Base-by-base conservation (phyloP, 1,139 yeast species). In the Zygosaccharomyces sapae region DNA sequence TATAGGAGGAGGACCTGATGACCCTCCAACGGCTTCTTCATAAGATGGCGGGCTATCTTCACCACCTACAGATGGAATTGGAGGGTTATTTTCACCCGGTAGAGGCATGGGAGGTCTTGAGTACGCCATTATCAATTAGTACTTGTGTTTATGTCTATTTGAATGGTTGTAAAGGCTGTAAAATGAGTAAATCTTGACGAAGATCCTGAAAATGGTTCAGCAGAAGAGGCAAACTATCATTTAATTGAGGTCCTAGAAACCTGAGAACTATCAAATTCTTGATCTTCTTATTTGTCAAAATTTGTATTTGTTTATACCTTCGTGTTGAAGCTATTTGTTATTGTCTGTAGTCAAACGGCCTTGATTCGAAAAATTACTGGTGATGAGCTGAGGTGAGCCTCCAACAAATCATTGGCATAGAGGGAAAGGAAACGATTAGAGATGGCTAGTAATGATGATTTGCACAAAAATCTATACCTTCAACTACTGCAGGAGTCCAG, bases 401-500 rank as follows among this genome's bases (percentile, higher is more conserved):
- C 4, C 16, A 12, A 31, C 27, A 31, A 12, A 3, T 6, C 8
- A 31, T 31, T 12, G 5, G 16, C 4, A 9, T 6, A 8, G n/a
- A n/a, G n/a, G n/a, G 8, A 8, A 20, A 18, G 22, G 29, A 47
- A 33, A 40, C 19, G 29, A 5, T 13, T n/a, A 8, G 36, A 34
- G 13, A 36, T 33, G 41, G 38, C 24, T 12, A 25, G 4, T 5
- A 30, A 9, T 22, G 5, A n/a, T 18, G 16, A 10, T 5, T 31
- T 19, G 5, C 46, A 46, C 20, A 38, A 38, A 13, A 41, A 45
- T 4, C 25, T 45, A 18, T 45, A 43, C 22, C 20, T 45, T 12
- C 29, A 44, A 7, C 56, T 74, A 2, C 56, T 59, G 30, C 75
- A 67, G 44, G 96, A 88, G 64, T 77, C 70, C 44, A 74, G 76